Evolutionary conservation across 345 rosid genomes (phyloP), one percentile per base, ranked within the genome.

Genomic region (Punica granatum): DNA sequence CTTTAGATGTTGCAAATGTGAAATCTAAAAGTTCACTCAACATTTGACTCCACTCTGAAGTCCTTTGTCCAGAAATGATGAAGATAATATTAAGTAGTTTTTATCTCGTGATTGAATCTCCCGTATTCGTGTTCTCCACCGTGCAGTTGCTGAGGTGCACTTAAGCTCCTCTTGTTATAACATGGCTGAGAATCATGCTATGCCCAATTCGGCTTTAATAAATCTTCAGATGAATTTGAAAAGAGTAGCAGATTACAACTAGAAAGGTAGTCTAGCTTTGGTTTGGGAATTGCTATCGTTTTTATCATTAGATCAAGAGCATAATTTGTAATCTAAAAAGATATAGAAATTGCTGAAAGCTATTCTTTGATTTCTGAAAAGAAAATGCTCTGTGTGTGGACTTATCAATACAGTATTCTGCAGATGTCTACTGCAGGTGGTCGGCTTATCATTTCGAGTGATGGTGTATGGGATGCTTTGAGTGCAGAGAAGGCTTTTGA

Each of bases 401-500:
- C 60, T 54, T 54, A 54, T 54, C 9, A 54, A 23, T 19, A 53
- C 14, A n/a, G 31, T 34, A 68, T 16, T 76, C 63, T 88, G 81
- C 85, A 95, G 99, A 75, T 95, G 80, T 90, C 98, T 74, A 77
- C 90, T 1, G 85, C 77, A 41, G 99, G 99, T 72, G 99, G 99
- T 67, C 79, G 99, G 74, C 82, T 95, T 71, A 78, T 95, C 35
- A 84, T 95, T 69, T 85, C 97, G 41, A 95, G 99, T 79, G 99
- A 95, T 64, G 99, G 99, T 78, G 99, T 95, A 63, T 95, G 99
- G 99, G 99, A 95, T 84, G 92, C 85, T 70, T 46, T 95, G 66
- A 84, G 79, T 53, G 96, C 93, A 7, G 99, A 95, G 70, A 79
- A 28, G 66, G 90, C 96, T 64, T 82, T 95, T 76, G 94, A 88